These are phyloP conservation scores for Pichia californica DNA, from an alignment of 805 yeast species.

Conservation along the genomic window DNA sequence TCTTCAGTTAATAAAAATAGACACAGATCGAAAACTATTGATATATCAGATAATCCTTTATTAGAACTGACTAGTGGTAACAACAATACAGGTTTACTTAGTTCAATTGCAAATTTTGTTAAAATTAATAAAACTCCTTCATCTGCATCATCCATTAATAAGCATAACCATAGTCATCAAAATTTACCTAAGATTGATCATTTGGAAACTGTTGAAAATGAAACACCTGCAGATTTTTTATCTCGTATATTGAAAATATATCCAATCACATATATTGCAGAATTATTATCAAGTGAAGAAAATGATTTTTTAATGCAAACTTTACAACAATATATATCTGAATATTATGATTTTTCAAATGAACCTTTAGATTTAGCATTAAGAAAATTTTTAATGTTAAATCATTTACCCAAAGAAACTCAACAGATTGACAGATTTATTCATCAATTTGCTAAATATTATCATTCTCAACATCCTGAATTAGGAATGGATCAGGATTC, in stretches of 20 bases:
- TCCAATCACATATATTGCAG: constrained; percentile 22
- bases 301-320: constrained; percentile 20
- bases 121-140: constrained; percentile 16
- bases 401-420: constrained; percentile 62
- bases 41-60: constrained; percentile 20
- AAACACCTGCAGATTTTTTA: constrained; percentile 29
- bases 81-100: constrained; percentile 21
- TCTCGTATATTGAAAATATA: constrained; percentile 24
- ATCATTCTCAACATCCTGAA: constrained; percentile 37
- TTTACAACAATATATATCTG: constrained; percentile 22
- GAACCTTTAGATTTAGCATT: constrained; percentile 64
- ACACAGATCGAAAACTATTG: constrained; percentile 30
- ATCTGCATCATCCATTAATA: not conserved
- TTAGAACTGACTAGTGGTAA: constrained; percentile 6
- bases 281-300: constrained; percentile 28
- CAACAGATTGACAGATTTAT: constrained; percentile 72
- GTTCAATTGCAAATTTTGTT: constrained; percentile 26
- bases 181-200: not conserved
- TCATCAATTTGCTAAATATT: constrained; percentile 49
- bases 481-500: constrained; percentile 40
- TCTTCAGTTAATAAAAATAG: constrained; percentile 7
- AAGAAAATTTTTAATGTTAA: constrained; percentile 49
- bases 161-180: not conserved
- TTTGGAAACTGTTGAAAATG: constrained; percentile 13
- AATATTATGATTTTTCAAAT: constrained; percentile 41